These are phyloP conservation scores for Wickerhamiella qilinensis DNA, from an alignment of 805 yeast species.

Conservation along the genomic window DNA sequence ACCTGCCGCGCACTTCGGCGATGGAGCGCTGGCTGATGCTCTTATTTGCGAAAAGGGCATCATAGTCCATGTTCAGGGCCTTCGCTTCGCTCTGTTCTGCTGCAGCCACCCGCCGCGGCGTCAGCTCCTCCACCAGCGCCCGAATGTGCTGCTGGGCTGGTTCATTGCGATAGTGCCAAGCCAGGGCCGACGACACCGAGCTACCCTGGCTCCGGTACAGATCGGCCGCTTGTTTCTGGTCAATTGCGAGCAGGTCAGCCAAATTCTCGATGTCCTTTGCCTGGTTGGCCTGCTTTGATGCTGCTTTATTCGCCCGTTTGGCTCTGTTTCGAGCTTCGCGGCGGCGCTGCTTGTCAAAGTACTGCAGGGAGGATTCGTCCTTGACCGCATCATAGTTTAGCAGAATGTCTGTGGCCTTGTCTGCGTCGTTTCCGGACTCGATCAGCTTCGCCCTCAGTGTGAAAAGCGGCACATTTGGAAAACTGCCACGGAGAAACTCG, in stretches of 20 bases:
- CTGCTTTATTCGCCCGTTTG: background rate
- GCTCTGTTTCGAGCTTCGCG: slow-evolving; percentile 1
- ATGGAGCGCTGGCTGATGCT: background rate
- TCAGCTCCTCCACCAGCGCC: background rate
- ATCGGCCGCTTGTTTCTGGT: background rate
- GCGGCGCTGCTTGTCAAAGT: slow-evolving; percentile 1
- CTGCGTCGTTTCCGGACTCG: slow-evolving; percentile 2
- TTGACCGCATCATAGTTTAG: slow-evolving; percentile 4
- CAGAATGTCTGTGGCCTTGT: slow-evolving; percentile 7
- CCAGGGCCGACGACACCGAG: background rate
- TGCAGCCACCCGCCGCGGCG: background rate
- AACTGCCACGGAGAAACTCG: slow-evolving; percentile 4
- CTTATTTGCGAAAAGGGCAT: background rate
- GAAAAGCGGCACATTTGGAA: slow-evolving; percentile 4
- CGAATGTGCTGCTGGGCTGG: background rate
- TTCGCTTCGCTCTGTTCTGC: background rate
- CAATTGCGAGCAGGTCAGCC: background rate
- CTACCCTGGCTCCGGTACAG: background rate
- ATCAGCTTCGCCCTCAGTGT: background rate
- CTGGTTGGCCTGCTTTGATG: background rate
- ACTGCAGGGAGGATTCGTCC: slow-evolving; percentile 4
- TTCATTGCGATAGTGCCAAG: background rate
- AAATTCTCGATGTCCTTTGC: background rate
- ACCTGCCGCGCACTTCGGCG: background rate
- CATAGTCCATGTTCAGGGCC: background rate